Evolutionary conservation across 495 filamentous ascomycete species (phyloP), one percentile per base, ranked within the genome.

Genomic region (Podospora comata): DNA sequence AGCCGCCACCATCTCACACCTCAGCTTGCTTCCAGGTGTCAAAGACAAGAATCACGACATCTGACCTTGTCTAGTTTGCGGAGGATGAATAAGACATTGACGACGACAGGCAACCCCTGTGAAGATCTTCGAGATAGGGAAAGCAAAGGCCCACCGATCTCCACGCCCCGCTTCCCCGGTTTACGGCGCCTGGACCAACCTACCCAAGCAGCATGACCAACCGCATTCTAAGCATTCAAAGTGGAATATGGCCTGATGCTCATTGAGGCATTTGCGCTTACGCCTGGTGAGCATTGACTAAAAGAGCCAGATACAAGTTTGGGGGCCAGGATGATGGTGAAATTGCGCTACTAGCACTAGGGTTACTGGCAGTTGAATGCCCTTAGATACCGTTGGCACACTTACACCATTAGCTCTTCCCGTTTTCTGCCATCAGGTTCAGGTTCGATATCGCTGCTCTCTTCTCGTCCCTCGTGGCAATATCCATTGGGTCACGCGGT

Each of bases 141-240:
- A 48, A 16, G 39, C 39, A 48, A 48, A 48, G 39, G 39, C 13
- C 39, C 39, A 48, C 39, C 39, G 39, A 48, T 48, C 39, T 48
- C 39, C 39, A 48, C 7, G 19, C 70, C 67, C 70, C 67, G 64
- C 70, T 72, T 72, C 67, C 70, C 70, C 70, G 70, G 70, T 64
- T 69, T 67, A 44, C 20, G 32, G 53, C 53, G 68, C 63, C 58
- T 48, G 57, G 55, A 62, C 62, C 55, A 23, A 23, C 23, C 23
- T 23, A 2, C 23, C 23, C 1, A 34, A 32, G 30, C 60, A 61
- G 30, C 32, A 28, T 48, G 27, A 34, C 23, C 60, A 28, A 27
- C 30, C 19, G 27, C 58, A 20, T 26, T 9, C 58, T 11, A 11
- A 4, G 27, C n/a, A 27, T 15, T 27, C 27, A 9, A 20, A 30